Percentiles rank a stretch among this genome's conserved stretches.
Conservation (phyloP, 2,329 filamentous ascomycete species). For the Verticillium zaregamsianum region DNA sequence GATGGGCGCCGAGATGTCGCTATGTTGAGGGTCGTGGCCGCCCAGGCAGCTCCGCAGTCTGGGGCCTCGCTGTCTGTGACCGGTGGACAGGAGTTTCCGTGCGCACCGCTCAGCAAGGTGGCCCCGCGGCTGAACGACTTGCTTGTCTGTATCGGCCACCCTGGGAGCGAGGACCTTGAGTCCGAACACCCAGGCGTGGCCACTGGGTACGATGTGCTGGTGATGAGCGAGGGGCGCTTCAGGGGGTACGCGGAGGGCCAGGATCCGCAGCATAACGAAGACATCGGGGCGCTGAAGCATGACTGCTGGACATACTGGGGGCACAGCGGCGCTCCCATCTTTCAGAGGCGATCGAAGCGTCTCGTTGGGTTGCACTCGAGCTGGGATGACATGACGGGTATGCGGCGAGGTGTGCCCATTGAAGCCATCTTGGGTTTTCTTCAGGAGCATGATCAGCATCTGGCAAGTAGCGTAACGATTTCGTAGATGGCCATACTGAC, state of each 20-base stretch:
- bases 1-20: conserved; percentile 41
- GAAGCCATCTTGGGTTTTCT: conserved; percentile 39
- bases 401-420: conserved; percentile 43
- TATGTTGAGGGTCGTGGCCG: conserved; percentile 33
- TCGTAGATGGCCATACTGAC: neutral
- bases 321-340: conserved; percentile 46
- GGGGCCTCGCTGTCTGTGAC: neutral
- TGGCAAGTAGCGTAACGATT: neutral
- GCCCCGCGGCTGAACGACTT: conserved; percentile 14
- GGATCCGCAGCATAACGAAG: conserved; percentile 44
- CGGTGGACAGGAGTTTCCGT: conserved; percentile 14
- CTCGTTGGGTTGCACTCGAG: conserved; percentile 49
- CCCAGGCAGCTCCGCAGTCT: conserved; percentile 7
- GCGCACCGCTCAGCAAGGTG: conserved; percentile 9
- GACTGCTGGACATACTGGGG: conserved; percentile 56
- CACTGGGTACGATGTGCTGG: conserved; percentile 42
- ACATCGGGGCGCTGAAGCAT: conserved; percentile 48
- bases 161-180: conserved; percentile 39
- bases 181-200: conserved; percentile 22
- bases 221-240: conserved; percentile 38
- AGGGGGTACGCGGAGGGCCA: conserved; percentile 30
- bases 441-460: neutral
- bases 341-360: conserved; percentile 29
- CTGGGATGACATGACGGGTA: conserved; percentile 48
- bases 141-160: conserved; percentile 29